Percentiles rank a stretch among this genome's conserved stretches.
Conservation (phyloP, 23 red algal genomes). For the Rhodosorus marinus region DNA sequence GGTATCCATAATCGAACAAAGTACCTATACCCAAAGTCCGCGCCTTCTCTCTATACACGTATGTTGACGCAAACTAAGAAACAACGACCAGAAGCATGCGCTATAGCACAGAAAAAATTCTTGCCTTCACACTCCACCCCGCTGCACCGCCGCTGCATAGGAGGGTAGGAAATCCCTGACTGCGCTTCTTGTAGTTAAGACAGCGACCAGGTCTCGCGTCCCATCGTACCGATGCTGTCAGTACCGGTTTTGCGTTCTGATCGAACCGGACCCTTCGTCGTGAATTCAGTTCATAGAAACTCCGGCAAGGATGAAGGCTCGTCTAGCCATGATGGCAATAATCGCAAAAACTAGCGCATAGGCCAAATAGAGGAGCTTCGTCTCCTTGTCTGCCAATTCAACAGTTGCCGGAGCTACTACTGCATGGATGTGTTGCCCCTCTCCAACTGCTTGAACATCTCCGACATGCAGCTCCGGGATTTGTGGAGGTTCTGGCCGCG, state of each 20-base stretch:
- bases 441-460: neutral
- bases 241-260: neutral
- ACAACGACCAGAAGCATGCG: too few relatives aligned
- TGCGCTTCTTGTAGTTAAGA: too few relatives aligned
- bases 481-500: neutral
- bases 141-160: too few relatives aligned
- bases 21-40: too few relatives aligned
- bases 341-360: constrained; percentile 31
- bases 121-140: too few relatives aligned
- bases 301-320: constrained; percentile 11
- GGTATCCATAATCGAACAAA: too few relatives aligned
- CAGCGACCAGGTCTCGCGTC: too few relatives aligned
- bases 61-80: too few relatives aligned
- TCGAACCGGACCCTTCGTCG: neutral
- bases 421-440: neutral
- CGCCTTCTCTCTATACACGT: too few relatives aligned
- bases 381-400: constrained; percentile 6
- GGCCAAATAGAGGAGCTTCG: constrained; percentile 33
- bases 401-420: neutral
- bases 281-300: neutral
- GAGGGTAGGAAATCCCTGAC: too few relatives aligned
- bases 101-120: too few relatives aligned
- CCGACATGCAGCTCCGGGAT: neutral
- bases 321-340: constrained; percentile 21
- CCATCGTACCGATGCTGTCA: neutral